These are phyloP conservation scores for Salvia hispanica DNA, from an alignment of 257 asterid species.

Conservation along the genomic window DNA sequence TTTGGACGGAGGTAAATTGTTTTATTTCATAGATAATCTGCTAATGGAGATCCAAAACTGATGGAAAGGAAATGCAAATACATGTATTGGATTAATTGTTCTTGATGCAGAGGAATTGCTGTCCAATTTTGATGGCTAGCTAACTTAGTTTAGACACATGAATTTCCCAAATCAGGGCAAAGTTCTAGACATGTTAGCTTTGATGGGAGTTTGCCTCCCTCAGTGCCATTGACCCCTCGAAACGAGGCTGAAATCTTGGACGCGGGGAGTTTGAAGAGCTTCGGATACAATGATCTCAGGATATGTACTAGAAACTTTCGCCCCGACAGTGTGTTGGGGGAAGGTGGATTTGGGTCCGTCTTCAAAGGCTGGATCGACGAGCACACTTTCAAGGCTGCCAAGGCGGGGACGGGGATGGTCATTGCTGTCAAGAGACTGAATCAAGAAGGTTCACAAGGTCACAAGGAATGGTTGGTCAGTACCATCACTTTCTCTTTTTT, in stretches of 20 bases:
- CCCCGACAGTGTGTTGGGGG: constrained; percentile 85
- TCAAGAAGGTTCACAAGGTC: constrained; percentile 82
- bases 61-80: not conserved
- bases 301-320: constrained; percentile 81
- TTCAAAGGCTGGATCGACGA: constrained; percentile 90
- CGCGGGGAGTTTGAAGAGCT: constrained; percentile 49
- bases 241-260: constrained; percentile 69
- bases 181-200: constrained; percentile 39
- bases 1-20: too few species aligned
- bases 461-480: constrained; percentile 88
- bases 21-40: too few species aligned
- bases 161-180: constrained; percentile 36
- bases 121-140: constrained; percentile 1
- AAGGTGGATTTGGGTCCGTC: constrained; percentile 84
- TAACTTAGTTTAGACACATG: constrained; percentile 9
- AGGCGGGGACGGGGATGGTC: constrained; percentile 73
- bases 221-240: constrained; percentile 57
- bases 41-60: not conserved
- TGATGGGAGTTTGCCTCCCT: constrained; percentile 42
- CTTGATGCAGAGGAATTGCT: not conserved
- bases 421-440: constrained; percentile 79
- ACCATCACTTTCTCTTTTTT: not conserved
- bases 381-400: constrained; percentile 62
- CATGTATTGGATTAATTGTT: not conserved
- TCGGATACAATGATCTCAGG: constrained; percentile 60